Evolutionary conservation across 768 basidiomycete species (phyloP).

Genomic region (Kwoniella bestiolae): DNA sequence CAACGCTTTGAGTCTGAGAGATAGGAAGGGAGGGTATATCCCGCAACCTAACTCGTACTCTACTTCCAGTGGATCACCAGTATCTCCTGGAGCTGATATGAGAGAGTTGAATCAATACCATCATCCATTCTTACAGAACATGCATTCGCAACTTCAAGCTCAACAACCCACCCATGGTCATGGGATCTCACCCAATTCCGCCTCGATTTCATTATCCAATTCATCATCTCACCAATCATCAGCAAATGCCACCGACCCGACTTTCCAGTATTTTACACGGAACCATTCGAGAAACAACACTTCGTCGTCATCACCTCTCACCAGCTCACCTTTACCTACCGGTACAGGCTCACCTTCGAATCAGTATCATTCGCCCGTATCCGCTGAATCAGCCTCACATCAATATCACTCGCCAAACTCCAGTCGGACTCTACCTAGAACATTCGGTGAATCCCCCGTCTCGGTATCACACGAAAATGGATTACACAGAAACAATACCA

Average conservation of each 20-base stretch:
- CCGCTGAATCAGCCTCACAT: neutral
- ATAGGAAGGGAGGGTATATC: neutral
- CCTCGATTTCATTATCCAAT: neutral
- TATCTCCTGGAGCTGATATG: neutral
- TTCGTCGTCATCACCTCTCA: neutral
- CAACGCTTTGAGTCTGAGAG: neutral
- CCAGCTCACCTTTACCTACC: neutral
- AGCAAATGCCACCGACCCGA: neutral
- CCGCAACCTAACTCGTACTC: neutral
- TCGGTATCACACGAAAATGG: neutral
- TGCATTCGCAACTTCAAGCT: neutral
- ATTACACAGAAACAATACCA: neutral
- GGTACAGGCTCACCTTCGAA: neutral
- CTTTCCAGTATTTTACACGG: neutral
- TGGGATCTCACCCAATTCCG: neutral
- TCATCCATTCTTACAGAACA: neutral
- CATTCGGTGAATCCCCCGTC: neutral
- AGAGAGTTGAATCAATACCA: neutral
- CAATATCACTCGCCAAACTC: neutral
- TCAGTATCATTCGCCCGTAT: neutral
- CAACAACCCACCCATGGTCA: too few species aligned
- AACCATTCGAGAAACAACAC: neutral
- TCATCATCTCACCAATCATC: neutral
- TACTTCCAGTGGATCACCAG: constrained; percentile 2
- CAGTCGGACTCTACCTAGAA: neutral